Evolutionary conservation across 352 stramenopile species (phyloP), one percentile per base, ranked within the genome.

Genomic region (Phytopythium oedochilum): DNA sequence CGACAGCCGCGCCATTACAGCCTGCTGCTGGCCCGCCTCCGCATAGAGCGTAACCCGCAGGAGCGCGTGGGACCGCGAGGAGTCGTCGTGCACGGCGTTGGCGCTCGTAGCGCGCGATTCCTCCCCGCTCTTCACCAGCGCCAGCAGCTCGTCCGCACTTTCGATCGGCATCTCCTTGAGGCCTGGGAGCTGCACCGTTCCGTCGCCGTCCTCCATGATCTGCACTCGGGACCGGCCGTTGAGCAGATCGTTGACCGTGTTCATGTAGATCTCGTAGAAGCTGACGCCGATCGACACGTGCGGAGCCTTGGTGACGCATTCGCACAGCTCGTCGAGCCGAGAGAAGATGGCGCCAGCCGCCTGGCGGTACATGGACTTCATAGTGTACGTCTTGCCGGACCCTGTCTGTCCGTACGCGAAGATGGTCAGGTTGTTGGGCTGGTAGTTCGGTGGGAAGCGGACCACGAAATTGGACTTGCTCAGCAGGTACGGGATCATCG

Each of bases 351-450:
- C 83, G 4, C 55, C 53, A 1, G 78, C 72, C 14, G 74, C 76
- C 50, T 88, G 72, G 7, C 73, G 72, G 53, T 86, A 90, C 25
- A 92, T 75, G 6, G 74, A 78, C 48, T 83, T 80, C 94, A 98
- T 98, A 0, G 94, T 98, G 62, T 91, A 98, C 35, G 88, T 97
- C 61, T 97, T 98, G 10, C 94, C 93, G 0, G 77, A 89, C 34
- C 94, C 94, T 7, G 93, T 98, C 78, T 99, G 96, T 9, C 97
- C 97, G 75, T 99, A 99, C 2, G 95, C 96, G 74, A 99, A 99
- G 23, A 98, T 88, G 0, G 95, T 99, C 0, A 97, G 57, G 20
- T 57, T 83, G 4, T 63, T 68, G 1, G 57, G 66, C 38, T 87
- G 32, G 23, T 26, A 36, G 49, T 25, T 55, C 23, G 17, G 48